Evolutionary conservation across 441 rosid genomes (phyloP), one percentile per base, ranked within the genome.

Genomic region (Arabidopsis hybrid): DNA sequence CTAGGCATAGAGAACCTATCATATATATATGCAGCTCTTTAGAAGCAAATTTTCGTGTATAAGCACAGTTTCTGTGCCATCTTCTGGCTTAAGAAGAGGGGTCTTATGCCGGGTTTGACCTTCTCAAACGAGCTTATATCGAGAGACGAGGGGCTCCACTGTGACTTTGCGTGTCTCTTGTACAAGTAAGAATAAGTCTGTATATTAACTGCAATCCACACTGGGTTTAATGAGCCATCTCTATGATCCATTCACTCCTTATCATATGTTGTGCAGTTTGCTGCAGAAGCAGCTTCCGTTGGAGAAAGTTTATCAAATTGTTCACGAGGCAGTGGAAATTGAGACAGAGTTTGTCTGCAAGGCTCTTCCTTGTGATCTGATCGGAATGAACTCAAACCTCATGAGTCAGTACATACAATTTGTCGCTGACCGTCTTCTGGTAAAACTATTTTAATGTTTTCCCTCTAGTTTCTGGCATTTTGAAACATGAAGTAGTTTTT

Each of bases 31-130:
- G n/a, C 32, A 47, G 60, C 31, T 61, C 14, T 53, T 18, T 26
- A 26, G 29, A 26, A 26, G 29, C 29, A 26, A 26, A 2, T 26
- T 26, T 26, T 26, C 3, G 11, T 13, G 14, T 69, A 55, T 67
- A 14, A 64, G 59, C 31, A 39, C 90, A 93, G 97, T 84, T 94
- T 94, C 79, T 94, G 97, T 77, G 88, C 97, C 80, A 88, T 92
- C 73, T 94, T 94, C 82, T 90, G 97, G 97, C 95, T 94, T 57
- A 92, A 94, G 80, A 94, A 92, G 89, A 86, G 98, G 78, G 97
- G 97, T 79, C 76, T 92, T 68, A 92, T 94, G 98, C 95, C 98
- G 7, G 98, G 97, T 72, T 83, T 94, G 79, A 92, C 94, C 45
- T 94, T 92, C 78, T 94, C 97, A 32, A 94, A 94, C 62, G 97